A percentile compares a stretch with the other conserved stretches of the same genome.
These are phyloP conservation scores for Epipyxis sp. DNA, from an alignment of 108 stramenopile species.

Conservation along the genomic window DNA sequence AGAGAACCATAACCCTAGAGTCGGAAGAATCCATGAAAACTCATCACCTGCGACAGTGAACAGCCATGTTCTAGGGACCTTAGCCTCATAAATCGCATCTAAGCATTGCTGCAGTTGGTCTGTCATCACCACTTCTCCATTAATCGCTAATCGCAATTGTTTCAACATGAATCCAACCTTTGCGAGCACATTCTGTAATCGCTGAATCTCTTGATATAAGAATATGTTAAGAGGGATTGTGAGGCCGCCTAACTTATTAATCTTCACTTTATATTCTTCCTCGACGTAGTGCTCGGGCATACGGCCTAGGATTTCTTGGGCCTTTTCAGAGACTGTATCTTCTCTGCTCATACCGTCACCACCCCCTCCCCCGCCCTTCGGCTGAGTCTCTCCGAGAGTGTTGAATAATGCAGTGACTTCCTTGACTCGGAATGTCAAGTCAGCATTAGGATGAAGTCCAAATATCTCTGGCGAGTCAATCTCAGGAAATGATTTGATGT, in stretches of 20 bases:
- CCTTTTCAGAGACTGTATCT: slow-evolving; percentile 24
- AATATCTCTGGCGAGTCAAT: slow-evolving; percentile 84
- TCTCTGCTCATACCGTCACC: slow-evolving; percentile 38
- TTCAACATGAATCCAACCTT: slow-evolving; percentile 71
- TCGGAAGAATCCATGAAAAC: slow-evolving; percentile 76
- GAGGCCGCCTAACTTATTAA: slow-evolving; percentile 74
- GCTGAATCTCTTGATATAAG: slow-evolving; percentile 80
- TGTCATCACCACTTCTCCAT: slow-evolving; percentile 83
- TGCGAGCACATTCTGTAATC: slow-evolving; percentile 68
- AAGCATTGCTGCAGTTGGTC: slow-evolving; percentile 71
- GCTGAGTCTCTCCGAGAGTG: slow-evolving; percentile 78
- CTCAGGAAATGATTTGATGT: slow-evolving; percentile 71
- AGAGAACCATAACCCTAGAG: slow-evolving; percentile 77
- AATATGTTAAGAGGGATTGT: slow-evolving; percentile 77
- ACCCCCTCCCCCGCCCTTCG: slow-evolving; percentile 66
- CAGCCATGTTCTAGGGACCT: slow-evolving; percentile 71
- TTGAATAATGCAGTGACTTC: slow-evolving; percentile 71
- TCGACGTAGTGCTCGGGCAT: slow-evolving; percentile 76
- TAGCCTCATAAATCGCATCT: slow-evolving; percentile 69
- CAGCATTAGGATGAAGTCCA: slow-evolving; percentile 87
- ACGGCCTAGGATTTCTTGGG: slow-evolving; percentile 60
- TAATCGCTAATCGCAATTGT: slow-evolving; percentile 77
- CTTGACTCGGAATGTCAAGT: slow-evolving; percentile 77
- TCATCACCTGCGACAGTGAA: slow-evolving; percentile 81
- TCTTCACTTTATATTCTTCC: slow-evolving; percentile 75